phyloP scores from a whole-genome alignment of 345 rosid species.

The Dovyalis caffra region DNA sequence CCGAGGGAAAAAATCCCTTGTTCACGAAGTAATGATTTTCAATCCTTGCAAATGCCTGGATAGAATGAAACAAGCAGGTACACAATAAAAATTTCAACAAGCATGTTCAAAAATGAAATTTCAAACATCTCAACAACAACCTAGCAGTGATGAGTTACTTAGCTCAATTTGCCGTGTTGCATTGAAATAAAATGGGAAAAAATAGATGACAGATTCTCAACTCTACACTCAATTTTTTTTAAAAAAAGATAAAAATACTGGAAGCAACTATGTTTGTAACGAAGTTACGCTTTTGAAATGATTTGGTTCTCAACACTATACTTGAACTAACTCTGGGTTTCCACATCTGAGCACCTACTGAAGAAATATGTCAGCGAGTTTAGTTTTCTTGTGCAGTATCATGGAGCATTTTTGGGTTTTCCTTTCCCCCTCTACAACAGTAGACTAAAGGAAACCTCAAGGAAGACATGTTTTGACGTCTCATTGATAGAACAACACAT shows the following conservation, averaged over 20 bases:
- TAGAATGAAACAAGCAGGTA: constrained; percentile 4
- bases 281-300: not conserved
- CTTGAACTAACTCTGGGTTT: too few species aligned
- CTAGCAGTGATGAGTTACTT: not conserved
- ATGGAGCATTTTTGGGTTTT: not conserved
- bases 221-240: not conserved
- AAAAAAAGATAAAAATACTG: too few species aligned
- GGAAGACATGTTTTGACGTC: too few species aligned
- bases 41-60: constrained; percentile 97
- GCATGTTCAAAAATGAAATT: not conserved
- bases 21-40: constrained; percentile 90
- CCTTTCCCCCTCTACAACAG: too few species aligned
- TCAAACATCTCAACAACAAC: not conserved
- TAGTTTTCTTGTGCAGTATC: not conserved
- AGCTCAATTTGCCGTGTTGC: not conserved
- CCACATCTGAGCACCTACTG: not conserved
- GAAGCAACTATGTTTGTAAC: not conserved
- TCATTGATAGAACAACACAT: too few species aligned
- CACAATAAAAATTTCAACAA: not conserved
- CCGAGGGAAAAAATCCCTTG: constrained; percentile 77
- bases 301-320: not conserved
- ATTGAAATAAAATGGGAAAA: not conserved
- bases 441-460: too few species aligned
- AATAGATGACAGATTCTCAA: not conserved
- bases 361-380: not conserved